Conservation (phyloP, 371 early-diverging fungal species). For the Haplosporangium sp. region DNA sequence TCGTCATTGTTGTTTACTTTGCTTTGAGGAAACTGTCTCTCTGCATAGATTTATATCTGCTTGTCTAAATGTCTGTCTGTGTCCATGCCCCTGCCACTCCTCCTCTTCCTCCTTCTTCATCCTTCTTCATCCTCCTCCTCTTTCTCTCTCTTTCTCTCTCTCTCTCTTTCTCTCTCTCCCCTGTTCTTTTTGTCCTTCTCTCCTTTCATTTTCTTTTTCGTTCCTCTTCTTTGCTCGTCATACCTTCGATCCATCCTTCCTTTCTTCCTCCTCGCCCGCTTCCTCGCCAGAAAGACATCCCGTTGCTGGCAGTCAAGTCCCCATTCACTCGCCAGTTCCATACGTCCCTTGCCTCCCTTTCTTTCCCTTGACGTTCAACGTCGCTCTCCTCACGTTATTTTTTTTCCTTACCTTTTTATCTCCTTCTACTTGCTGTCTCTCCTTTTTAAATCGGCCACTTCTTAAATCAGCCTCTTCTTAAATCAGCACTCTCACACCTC, state of each 20-base stretch:
- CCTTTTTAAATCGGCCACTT: too few species aligned
- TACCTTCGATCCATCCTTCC: not conserved
- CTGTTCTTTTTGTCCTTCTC: not conserved
- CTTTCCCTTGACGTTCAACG: too few species aligned
- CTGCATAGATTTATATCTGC: not conserved
- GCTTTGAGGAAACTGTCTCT: not conserved
- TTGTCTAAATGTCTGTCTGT: not conserved
- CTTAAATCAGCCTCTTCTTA: too few species aligned
- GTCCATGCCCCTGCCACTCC: not conserved
- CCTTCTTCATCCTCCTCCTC: not conserved
- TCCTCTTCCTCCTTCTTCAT: not conserved
- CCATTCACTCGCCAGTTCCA: too few species aligned
- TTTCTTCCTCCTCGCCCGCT: too few species aligned
- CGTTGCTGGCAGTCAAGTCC: too few species aligned
- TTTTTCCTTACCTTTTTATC: too few species aligned
- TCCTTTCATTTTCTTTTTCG: not conserved
- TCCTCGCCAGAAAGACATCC: too few species aligned
- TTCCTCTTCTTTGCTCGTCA: not conserved
- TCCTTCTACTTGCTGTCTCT: too few species aligned
- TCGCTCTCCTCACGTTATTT: too few species aligned
- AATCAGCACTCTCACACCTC: too few species aligned
- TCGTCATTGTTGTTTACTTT: not conserved
- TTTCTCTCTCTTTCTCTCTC: constrained; percentile 5
- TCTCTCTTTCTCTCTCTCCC: not conserved
- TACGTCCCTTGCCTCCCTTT: too few species aligned